Base-by-base conservation (phyloP, 306 rosid species). In the Gleditsia sinensis region DNA sequence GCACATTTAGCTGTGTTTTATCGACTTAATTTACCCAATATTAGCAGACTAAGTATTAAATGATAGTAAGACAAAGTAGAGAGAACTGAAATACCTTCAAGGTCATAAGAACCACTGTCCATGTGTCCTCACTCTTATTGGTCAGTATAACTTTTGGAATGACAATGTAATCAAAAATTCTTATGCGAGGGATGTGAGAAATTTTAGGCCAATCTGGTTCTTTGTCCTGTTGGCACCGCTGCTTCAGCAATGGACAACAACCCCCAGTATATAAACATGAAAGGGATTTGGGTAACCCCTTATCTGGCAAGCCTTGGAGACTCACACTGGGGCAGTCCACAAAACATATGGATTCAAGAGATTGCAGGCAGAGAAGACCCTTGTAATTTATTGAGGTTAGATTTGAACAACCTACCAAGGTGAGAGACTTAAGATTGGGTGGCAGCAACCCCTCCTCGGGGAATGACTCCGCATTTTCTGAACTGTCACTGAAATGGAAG, bases 321-420 rank as follows among this genome's bases (percentile, higher is more conserved):
- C 39, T 57, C 64, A 57, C 1, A 7, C 0, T 4, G 1, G 21
- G 53, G 21, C 53, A 46, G 1, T n/a, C 8, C 0, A 0, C 4
- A 46, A 27, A 57, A 6, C 3, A 28, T 16, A 57, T 27, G 64
- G 64, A 57, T 14, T 17, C 14, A 32, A 57, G 64, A 57, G 21
- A 57, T 6, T 28, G 23, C 20, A 57, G 64, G 64, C n/a, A 42
- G 42, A 32, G 24, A 58, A 58, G 42, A n/a, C 42, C 24, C 42
- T 7, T 32, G 20, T 58, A 34, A 25, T 30, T 58, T 16, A 58
- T 16, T 13, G 23, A 16, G 30, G 3, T 58, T 11, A 58, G 8
- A 0, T 30, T 32, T 0, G 0, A 0, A 9, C 24, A 32, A 0
- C 0, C 0, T 0, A 0, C 0, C 5, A 58, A 2, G 3, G 13